Conservation (phyloP, 2,329 filamentous ascomycete genomes). For the Alternaria triticimaculans region DNA sequence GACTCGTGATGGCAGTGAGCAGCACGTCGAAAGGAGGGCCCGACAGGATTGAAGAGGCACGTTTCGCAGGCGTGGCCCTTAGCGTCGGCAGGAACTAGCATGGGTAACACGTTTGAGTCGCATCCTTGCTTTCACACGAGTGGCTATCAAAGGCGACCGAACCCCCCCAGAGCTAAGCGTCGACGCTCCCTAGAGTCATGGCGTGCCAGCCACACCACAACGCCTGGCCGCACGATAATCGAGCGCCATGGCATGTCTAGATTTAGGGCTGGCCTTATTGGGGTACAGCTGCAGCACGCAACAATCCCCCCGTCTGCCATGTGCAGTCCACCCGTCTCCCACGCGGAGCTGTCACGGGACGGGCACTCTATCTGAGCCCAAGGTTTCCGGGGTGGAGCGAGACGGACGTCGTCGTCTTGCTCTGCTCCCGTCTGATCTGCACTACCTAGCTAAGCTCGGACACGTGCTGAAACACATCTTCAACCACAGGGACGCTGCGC, state of each 20-base stretch:
- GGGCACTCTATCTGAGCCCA: conserved; percentile 7
- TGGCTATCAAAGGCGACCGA: background rate
- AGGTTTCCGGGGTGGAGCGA: conserved; percentile 19
- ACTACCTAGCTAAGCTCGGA: conserved; percentile 9
- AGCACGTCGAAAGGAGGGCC: conserved; percentile 31
- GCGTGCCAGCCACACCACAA: background rate
- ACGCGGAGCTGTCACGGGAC: conserved; percentile 10
- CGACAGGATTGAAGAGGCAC: conserved; percentile 31
- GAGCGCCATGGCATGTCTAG: background rate
- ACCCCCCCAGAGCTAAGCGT: conserved; percentile 12
- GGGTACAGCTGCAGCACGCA: background rate
- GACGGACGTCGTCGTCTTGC: conserved; percentile 10
- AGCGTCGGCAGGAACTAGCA: conserved; percentile 15
- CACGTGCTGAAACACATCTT: conserved; percentile 26
- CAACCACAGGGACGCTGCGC: conserved; percentile 1
- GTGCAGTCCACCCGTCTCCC: background rate
- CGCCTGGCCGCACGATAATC: background rate
- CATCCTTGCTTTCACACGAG: conserved; percentile 8
- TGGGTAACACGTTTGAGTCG: conserved; percentile 17
- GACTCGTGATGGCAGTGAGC: conserved; percentile 1
- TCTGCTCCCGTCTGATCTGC: conserved; percentile 40
- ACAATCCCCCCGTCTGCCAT: background rate
- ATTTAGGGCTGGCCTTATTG: background rate
- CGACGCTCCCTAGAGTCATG: conserved; percentile 8
- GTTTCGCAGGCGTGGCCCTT: conserved; percentile 31